Evolutionary conservation across 2,329 filamentous ascomycete species (phyloP).

Genomic region (Echinosphaeria canescens): DNA sequence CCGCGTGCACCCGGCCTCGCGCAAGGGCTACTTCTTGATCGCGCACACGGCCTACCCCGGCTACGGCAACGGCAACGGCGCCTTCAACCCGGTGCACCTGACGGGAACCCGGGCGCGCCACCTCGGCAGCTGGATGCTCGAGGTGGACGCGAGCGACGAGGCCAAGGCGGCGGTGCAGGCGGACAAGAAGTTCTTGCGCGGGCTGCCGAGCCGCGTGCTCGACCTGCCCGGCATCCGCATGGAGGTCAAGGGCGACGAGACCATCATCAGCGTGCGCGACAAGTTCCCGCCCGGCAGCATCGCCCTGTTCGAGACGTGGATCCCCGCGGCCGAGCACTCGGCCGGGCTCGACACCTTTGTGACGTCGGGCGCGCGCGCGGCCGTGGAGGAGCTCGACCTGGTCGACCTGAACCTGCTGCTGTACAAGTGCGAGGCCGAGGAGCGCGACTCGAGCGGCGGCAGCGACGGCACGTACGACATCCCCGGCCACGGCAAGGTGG

Average conservation of each 20-base stretch:
- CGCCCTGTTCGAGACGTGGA: conserved; percentile 89
- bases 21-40: conserved; percentile 88
- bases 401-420: conserved; percentile 80
- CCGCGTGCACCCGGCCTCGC: conserved; percentile 74
- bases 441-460: conserved; percentile 54
- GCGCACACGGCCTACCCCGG: conserved; percentile 92
- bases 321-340: conserved; percentile 68
- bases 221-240: conserved; percentile 54
- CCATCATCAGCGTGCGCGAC: conserved; percentile 59
- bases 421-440: conserved; percentile 83
- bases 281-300: conserved; percentile 88
- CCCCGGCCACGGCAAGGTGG: conserved; percentile 61
- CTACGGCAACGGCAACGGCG: conserved; percentile 65
- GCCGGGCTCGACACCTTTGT: conserved; percentile 71
- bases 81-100: conserved; percentile 59
- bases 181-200: conserved; percentile 53
- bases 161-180: conserved; percentile 38
- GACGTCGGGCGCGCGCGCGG: conserved; percentile 57
- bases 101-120: conserved; percentile 68
- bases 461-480: conserved; percentile 78
- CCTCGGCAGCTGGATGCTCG: conserved; percentile 79
- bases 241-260: conserved; percentile 50
- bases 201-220: conserved; percentile 65
- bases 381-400: conserved; percentile 54
- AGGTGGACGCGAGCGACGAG: conserved; percentile 61